phyloP scores from a whole-genome alignment of 1,139 yeast genomes.

The Suhomyces wounanorum region DNA sequence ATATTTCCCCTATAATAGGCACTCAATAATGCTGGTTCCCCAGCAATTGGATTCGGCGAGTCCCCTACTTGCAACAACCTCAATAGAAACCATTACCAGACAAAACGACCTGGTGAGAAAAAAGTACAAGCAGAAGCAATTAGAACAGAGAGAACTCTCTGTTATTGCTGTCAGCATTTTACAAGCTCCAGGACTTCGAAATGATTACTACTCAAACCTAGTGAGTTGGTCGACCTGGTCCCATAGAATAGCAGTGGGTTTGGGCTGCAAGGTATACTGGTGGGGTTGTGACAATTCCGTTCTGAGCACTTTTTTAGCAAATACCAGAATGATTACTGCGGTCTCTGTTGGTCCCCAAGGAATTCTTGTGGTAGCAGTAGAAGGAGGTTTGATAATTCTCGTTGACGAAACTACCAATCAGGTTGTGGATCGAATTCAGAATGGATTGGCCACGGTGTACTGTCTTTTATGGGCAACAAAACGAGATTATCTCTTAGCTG shows the following conservation, averaged over 20 bases:
- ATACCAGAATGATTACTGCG: constrained; percentile 53
- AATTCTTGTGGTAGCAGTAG: constrained; percentile 56
- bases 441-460: constrained; percentile 45
- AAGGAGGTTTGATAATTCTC: constrained; percentile 29
- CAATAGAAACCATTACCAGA: constrained; percentile 14
- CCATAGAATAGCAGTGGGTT: constrained; percentile 66
- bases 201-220: constrained; percentile 79
- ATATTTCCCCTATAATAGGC: neutral
- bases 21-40: neutral
- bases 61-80: constrained; percentile 18
- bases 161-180: constrained; percentile 36
- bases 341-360: constrained; percentile 55
- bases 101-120: constrained; percentile 1
- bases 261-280: constrained; percentile 58
- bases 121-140: neutral
- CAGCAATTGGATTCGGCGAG: constrained; percentile 17
- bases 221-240: constrained; percentile 69
- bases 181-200: constrained; percentile 74
- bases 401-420: constrained; percentile 22
- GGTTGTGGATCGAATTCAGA: constrained; percentile 33
- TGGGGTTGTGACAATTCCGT: constrained; percentile 66
- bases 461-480: constrained; percentile 65
- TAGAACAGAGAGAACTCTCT: neutral
- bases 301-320: constrained; percentile 21
- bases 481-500: constrained; percentile 52